A percentile compares a stretch with the other conserved stretches of the same genome.
These are phyloP conservation scores for Neonothopanus nambi DNA, from an alignment of 1,284 basidiomycete genomes.

Conservation along the genomic window DNA sequence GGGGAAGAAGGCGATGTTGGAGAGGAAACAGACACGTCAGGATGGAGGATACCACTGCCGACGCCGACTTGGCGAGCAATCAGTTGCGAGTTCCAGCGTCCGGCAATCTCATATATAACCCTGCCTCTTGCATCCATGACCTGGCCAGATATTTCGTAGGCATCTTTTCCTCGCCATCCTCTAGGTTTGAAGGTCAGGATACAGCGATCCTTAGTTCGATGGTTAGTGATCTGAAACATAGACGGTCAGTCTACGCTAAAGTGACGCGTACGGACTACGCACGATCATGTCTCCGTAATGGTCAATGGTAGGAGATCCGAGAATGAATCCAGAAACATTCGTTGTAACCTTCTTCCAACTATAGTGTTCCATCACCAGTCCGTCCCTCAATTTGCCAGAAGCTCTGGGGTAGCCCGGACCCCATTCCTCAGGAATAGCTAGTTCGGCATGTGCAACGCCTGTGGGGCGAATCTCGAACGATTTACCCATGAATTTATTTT, in stretches of 20 bases:
- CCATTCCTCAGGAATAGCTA: conserved; percentile 75
- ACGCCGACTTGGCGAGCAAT: conserved; percentile 80
- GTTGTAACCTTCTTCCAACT: conserved; percentile 97
- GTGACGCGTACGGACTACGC: conserved; percentile 32
- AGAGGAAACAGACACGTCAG: conserved; percentile 59
- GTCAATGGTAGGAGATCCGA: conserved; percentile 93
- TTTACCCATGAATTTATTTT: conserved; percentile 95
- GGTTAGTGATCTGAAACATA: conserved; percentile 74
- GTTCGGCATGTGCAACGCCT: conserved; percentile 88
- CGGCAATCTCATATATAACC: conserved; percentile 87
- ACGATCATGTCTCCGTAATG: conserved; percentile 96
- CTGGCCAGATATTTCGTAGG: conserved; percentile 89
- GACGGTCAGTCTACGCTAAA: conserved; percentile 13
- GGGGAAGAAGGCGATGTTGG: conserved; percentile 45
- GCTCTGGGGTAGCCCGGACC: conserved; percentile 60
- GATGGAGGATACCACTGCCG: conserved; percentile 67
- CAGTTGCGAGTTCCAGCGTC: conserved; percentile 94
- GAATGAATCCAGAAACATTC: conserved; percentile 91
- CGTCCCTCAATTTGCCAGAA: conserved; percentile 37
- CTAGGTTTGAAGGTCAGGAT: conserved; percentile 94
- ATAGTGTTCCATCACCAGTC: conserved; percentile 79
- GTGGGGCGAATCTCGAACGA: conserved; percentile 97
- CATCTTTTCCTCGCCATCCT: conserved; percentile 91
- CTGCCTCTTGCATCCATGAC: conserved; percentile 72
- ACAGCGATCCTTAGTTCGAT: conserved; percentile 90